phyloP scores from a whole-genome alignment of 2,329 filamentous ascomycete species.

The Ophiosphaerella narmari region DNA sequence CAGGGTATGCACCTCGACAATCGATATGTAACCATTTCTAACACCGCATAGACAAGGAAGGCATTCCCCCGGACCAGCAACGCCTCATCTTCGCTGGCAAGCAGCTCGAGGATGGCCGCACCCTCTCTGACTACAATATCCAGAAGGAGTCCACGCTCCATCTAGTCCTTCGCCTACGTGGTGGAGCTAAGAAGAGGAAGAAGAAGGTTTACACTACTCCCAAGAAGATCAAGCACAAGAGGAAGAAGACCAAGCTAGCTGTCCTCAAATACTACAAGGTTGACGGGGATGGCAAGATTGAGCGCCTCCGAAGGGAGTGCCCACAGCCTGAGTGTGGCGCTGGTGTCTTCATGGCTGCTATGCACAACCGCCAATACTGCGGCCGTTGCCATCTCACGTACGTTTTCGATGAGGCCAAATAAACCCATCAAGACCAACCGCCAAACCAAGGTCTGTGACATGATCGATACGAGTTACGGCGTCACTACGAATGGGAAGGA shows the following conservation, averaged over 20 bases:
- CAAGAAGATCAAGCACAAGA: slow-evolving; percentile 99
- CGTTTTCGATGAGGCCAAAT: slow-evolving; percentile 70
- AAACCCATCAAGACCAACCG: slow-evolving; percentile 30
- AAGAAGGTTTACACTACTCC: slow-evolving; percentile 99
- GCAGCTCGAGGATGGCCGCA: slow-evolving; percentile 99
- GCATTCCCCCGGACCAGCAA: slow-evolving; percentile 98
- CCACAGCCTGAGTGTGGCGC: slow-evolving; percentile 85
- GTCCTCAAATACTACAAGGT: slow-evolving; percentile 99
- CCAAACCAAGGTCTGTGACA: slow-evolving; percentile 7
- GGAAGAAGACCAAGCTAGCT: slow-evolving; percentile 99
- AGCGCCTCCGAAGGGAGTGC: slow-evolving; percentile 98
- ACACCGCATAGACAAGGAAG: slow-evolving; percentile 88
- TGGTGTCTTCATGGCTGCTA: slow-evolving; percentile 99
- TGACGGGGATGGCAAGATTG: slow-evolving; percentile 98
- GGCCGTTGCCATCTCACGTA: slow-evolving; percentile 73
- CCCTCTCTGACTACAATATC: slow-evolving; percentile 99
- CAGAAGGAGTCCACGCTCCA: slow-evolving; percentile 99
- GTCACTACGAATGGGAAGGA: slow-evolving; percentile 30
- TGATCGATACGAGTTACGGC: slow-evolving; percentile 32
- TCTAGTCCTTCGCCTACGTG: slow-evolving; percentile 95
- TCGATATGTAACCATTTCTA: slow-evolving; percentile 9
- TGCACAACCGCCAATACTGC: slow-evolving; percentile 99
- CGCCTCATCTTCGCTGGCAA: slow-evolving; percentile 99
- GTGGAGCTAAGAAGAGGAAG: slow-evolving; percentile 96
- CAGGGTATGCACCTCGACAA: slow-evolving; percentile 57